Evolutionary conservation across 1,284 basidiomycete genomes (phyloP).

Genomic region (Pseudozyma pruni): DNA sequence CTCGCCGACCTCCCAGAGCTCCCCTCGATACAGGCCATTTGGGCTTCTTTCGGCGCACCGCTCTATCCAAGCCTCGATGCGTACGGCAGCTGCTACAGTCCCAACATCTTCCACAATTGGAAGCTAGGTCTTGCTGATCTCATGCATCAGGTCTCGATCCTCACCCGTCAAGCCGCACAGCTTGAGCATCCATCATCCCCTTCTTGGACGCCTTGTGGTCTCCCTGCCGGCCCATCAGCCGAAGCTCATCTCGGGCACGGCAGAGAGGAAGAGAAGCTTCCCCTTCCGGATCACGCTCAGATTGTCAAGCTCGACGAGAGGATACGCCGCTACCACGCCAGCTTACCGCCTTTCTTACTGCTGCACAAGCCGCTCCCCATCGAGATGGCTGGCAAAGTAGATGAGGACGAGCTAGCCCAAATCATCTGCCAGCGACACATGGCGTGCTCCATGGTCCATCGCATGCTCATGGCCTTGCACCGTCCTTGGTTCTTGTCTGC

Average conservation of each 20-base stretch:
- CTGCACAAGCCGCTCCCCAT: conserved; percentile 29
- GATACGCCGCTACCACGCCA: conserved; percentile 36
- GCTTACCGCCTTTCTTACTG: conserved; percentile 24
- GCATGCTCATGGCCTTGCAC: conserved; percentile 35
- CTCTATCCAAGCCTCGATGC: conserved; percentile 29
- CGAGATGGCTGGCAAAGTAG: conserved; percentile 34
- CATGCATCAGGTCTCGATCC: conserved; percentile 31
- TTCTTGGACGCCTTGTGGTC: neutral
- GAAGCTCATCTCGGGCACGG: neutral
- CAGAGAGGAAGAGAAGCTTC: neutral
- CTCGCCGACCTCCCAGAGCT: conserved; percentile 15
- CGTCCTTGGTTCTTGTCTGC: conserved; percentile 34
- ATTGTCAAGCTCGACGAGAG: conserved; percentile 29
- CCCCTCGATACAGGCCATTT: conserved; percentile 30
- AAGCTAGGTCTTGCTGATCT: conserved; percentile 36
- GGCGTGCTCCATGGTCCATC: conserved; percentile 33
- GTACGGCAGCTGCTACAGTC: conserved; percentile 30
- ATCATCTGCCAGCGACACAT: conserved; percentile 38
- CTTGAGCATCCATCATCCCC: conserved; percentile 1
- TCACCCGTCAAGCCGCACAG: conserved; percentile 10
- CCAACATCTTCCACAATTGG: conserved; percentile 38
- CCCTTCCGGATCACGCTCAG: conserved; percentile 14
- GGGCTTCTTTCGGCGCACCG: conserved; percentile 21
- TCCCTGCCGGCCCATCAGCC: neutral
- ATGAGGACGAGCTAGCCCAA: conserved; percentile 25